Base-by-base conservation (phyloP, 2,329 filamentous ascomycete species). In the Trichoderma breve region DNA sequence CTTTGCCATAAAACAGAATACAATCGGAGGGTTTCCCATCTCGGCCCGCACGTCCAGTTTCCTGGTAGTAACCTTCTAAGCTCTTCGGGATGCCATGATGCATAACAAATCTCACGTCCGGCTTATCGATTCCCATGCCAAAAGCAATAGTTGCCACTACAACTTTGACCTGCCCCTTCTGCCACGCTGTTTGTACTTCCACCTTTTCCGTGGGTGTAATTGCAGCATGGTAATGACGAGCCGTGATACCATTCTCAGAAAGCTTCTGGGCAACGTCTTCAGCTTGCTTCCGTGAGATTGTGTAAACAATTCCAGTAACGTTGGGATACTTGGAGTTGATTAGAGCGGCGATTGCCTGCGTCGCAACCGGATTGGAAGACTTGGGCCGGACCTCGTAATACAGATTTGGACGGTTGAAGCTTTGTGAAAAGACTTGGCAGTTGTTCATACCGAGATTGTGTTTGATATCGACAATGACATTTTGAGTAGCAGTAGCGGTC, bases 61-160 rank as follows among this genome's bases (percentile, higher is more conserved):
- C 96, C 80, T 99, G 96, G 78, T 99, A 99, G 81, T 99, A 99
- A 0, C 96, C 96, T 82, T 99, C 96, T 69, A 99, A 84, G 77
- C 94, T 98, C 82, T 99, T 98, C 1, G 96, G 96, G 6, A 99
- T 86, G 57, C 91, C 93, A 77, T 97, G 92, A 79, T 99, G 97
- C 53, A 99, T 93, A 39, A 99, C 96, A 79, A 97, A 99, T 32
- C 96, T 92, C 62, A 99, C 96, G 79, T 99, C 92, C 0, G 95
- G 89, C 81, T 99, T 99, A 84, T 99, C 96, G 75, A 99, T 99
- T n/a, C 96, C 96, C 96, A 99, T 99, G 7, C 96, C 96, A 79
- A 99, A 99, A 28, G 96, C 96, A 80, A 99, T 98, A 0, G 96
- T 99, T 24, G 96, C 97, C 64, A 99, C 96, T 57, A 99, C 97